A percentile compares a stretch with the other conserved stretches of the same genome.
These are phyloP conservation scores for Paramyrothecium roridum DNA, from an alignment of 2,329 filamentous ascomycete genomes.

Conservation along the genomic window DNA sequence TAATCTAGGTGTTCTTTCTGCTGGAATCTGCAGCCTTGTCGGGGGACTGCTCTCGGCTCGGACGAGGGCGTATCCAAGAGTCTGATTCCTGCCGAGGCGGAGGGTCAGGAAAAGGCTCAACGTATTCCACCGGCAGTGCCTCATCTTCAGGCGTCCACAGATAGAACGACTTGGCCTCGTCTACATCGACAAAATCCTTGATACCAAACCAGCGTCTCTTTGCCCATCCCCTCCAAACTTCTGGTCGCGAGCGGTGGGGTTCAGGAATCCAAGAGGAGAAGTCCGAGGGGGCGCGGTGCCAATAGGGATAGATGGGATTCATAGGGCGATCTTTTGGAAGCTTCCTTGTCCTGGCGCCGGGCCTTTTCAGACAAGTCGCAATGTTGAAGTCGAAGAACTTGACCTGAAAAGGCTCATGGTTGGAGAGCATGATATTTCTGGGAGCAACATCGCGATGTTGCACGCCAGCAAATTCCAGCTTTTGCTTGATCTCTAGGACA, in stretches of 20 bases:
- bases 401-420: neutral
- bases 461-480: neutral
- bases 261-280: neutral
- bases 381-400: neutral
- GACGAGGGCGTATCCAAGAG: too few species aligned
- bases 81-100: neutral
- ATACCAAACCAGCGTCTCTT: neutral
- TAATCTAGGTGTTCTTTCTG: too few species aligned
- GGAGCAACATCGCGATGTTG: neutral
- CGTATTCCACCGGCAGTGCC: neutral
- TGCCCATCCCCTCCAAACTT: neutral
- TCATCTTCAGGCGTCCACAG: neutral
- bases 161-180: neutral
- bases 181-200: neutral
- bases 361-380: neutral
- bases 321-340: neutral
- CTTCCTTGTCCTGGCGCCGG: neutral
- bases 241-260: neutral
- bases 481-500: neutral
- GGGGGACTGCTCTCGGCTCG: too few species aligned
- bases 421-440: neutral
- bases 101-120: neutral
- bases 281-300: neutral
- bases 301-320: neutral
- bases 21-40: too few species aligned